phyloP scores from a whole-genome alignment of 2,329 filamentous ascomycete species.

The Thermothelomyces thermophilus region DNA sequence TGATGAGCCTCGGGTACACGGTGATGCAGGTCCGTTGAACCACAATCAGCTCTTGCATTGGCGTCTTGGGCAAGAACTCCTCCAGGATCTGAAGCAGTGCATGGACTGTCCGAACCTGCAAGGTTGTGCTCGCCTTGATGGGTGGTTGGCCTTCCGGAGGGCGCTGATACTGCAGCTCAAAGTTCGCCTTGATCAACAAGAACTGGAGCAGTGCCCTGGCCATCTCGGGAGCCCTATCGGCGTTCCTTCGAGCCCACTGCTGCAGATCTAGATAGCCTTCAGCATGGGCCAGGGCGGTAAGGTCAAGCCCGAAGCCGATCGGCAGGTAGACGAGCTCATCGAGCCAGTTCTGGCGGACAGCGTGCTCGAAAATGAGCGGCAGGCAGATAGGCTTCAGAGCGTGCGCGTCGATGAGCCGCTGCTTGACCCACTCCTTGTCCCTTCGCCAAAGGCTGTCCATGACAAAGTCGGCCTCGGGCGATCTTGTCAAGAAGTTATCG shows the following conservation, averaged over 20 bases:
- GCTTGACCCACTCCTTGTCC: slow-evolving; percentile 79
- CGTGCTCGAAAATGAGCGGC: slow-evolving; percentile 68
- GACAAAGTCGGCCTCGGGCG: slow-evolving; percentile 77
- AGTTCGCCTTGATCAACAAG: slow-evolving; percentile 72
- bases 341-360: slow-evolving; percentile 75
- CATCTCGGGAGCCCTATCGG: slow-evolving; percentile 61
- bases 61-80: slow-evolving; percentile 55
- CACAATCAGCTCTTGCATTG: slow-evolving; percentile 63
- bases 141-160: slow-evolving; percentile 53
- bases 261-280: slow-evolving; percentile 73
- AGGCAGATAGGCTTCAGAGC: slow-evolving; percentile 62
- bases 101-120: slow-evolving; percentile 80
- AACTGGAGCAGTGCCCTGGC: slow-evolving; percentile 70
- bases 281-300: slow-evolving; percentile 78
- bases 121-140: slow-evolving; percentile 59
- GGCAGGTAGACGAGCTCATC: slow-evolving; percentile 70
- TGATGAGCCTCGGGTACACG: slow-evolving; percentile 88
- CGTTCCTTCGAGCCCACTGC: slow-evolving; percentile 69
- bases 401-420: slow-evolving; percentile 71
- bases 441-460: slow-evolving; percentile 88
- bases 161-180: slow-evolving; percentile 70
- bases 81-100: slow-evolving; percentile 73
- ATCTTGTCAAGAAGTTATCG: slow-evolving; percentile 74
- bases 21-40: slow-evolving; percentile 86
- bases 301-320: slow-evolving; percentile 80